Evolutionary conservation across 495 filamentous ascomycete genomes (phyloP).

Genomic region (Xylaria sp.): DNA sequence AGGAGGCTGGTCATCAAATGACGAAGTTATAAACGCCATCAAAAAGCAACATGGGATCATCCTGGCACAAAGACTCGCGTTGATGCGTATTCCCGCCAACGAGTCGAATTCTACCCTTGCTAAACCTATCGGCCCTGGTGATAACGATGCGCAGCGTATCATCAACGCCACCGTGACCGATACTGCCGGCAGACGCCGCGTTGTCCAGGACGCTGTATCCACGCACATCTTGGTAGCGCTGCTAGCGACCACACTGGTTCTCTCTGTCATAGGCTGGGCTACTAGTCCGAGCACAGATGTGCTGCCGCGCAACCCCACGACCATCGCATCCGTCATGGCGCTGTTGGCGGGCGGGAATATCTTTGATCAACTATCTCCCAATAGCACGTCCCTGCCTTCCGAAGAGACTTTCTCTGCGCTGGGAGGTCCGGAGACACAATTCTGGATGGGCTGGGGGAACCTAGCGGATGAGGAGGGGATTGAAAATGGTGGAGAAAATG

Average conservation of each 20-base stretch:
- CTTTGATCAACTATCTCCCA: not conserved
- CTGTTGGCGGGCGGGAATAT: not conserved
- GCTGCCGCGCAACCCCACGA: not conserved
- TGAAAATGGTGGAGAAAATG: not conserved
- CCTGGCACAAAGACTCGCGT: not conserved
- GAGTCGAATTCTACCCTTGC: not conserved
- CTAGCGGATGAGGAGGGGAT: not conserved
- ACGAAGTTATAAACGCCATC: constrained; percentile 6
- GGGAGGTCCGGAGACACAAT: not conserved
- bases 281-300: not conserved
- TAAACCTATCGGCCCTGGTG: not conserved
- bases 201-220: not conserved
- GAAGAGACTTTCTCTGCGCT: not conserved
- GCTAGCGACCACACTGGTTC: not conserved
- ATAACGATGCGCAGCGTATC: not conserved
- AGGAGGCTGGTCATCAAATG: not conserved
- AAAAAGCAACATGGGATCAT: not conserved
- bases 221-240: constrained; percentile 2
- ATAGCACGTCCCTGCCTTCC: not conserved
- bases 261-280: constrained; percentile 3
- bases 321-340: not conserved
- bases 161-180: not conserved
- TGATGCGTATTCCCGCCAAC: not conserved
- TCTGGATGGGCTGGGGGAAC: constrained; percentile 16
- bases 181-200: not conserved